Evolutionary conservation across 148 eudicot species (phyloP), one percentile per base, ranked within the genome.

Genomic region (Fallopia convolvulus): DNA sequence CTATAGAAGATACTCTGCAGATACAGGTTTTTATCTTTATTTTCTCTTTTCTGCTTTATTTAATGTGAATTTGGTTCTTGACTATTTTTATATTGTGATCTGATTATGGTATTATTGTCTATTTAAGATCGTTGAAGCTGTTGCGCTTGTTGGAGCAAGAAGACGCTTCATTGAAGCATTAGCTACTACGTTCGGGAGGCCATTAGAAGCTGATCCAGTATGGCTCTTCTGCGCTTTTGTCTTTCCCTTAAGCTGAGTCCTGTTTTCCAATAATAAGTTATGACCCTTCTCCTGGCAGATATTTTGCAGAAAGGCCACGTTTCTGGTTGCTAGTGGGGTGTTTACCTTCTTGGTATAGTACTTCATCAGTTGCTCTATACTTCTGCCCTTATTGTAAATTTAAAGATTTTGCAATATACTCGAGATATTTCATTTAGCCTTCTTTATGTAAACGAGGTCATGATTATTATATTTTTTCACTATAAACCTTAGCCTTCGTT

Each of bases 131-230:
- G 83, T 77, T 76, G 99, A 90, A 78, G 97, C 96, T 70, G 88
- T 89, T 77, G 82, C 91, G 77, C 85, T 85, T 14, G 89, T 94
- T 80, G 93, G 90, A 77, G 80, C 82, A 21, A 89, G 99, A 80
- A 86, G 90, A 79, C 85, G 82, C 63, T 87, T 94, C 81, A 90
- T 94, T 79, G 86, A 78, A 79, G 88, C 92, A 77, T 76, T 94
- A 80, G 86, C 90, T 75, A 74, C 88, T 77, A 72, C 74, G 44
- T 88, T 92, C 79, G 99, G 97, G 76, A 88, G 97, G 76, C 97
- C 97, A 47, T 65, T 94, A 76, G 99, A 94, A 87, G 96, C 99
- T 84, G 99, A 94, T 84, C 87, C 97, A 36, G 99, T 94, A 71
- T 77, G 87, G 41, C n/a, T 72, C 44, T 33, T 36, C 44, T 20